These are phyloP conservation scores for Tolypocladium sp. DNA, from an alignment of 2,329 filamentous ascomycete species.

Conservation along the genomic window DNA sequence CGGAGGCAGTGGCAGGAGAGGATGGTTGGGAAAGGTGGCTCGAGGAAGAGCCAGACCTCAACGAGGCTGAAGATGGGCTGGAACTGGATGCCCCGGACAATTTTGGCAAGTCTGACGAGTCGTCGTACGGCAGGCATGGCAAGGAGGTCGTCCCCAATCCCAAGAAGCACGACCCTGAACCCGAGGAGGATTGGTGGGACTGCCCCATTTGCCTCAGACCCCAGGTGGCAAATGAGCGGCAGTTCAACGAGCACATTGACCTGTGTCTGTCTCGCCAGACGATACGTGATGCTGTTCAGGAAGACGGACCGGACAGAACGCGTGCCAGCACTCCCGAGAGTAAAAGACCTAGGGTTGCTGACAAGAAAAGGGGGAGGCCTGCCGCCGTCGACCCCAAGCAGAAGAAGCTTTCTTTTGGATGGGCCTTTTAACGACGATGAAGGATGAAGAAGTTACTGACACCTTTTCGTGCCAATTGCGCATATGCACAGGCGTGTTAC, in stretches of 20 bases:
- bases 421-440: neutral
- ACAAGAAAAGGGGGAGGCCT: slow-evolving; percentile 30
- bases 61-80: neutral
- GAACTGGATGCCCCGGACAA: neutral
- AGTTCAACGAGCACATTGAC: slow-evolving; percentile 89
- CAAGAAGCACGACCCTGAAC: slow-evolving; percentile 16
- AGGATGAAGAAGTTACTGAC: neutral
- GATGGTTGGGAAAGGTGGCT: slow-evolving; percentile 60
- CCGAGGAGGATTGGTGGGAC: slow-evolving; percentile 56
- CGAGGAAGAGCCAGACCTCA: slow-evolving; percentile 46
- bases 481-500: neutral
- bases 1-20: slow-evolving; percentile 17
- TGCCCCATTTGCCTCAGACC: slow-evolving; percentile 82
- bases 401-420: slow-evolving; percentile 45
- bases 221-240: slow-evolving; percentile 63
- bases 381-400: slow-evolving; percentile 32
- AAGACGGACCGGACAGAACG: slow-evolving; percentile 21
- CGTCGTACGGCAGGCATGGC: slow-evolving; percentile 25
- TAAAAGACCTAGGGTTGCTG: slow-evolving; percentile 24
- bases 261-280: slow-evolving; percentile 78
- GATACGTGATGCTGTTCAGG: slow-evolving; percentile 73
- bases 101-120: neutral
- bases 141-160: slow-evolving; percentile 43
- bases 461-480: neutral
- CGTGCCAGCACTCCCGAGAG: slow-evolving; percentile 24